Base-by-base conservation (phyloP, 306 rosid genomes). In the Parietaria judaica region DNA sequence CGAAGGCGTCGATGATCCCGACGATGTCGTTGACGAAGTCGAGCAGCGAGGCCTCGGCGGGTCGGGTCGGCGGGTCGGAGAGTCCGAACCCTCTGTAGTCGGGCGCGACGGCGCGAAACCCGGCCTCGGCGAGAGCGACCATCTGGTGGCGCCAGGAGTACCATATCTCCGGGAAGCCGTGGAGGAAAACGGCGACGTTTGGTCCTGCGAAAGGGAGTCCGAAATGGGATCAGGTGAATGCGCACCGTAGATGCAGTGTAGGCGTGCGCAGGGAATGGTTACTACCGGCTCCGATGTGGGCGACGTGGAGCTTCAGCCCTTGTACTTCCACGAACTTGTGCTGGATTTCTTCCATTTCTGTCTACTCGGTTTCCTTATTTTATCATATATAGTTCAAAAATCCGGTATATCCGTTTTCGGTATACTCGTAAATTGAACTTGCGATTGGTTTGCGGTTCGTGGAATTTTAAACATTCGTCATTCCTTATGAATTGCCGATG, bases 111-210 rank as follows among this genome's bases (percentile, higher is more conserved):
- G 94, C 90, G 63, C 91, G 76, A 81, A 81, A 85, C 3, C 96
- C 89, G 0, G 81, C 85, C 12, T 45, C 44, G 35, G 94, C 85
- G 0, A 79, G 54, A 3, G 84, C 90, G 2, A 84, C 54, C 94
- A 90, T 83, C 77, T 90, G 97, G 81, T 87, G 85, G 13, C 91
- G 83, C 97, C 97, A 90, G 0, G 94, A 71, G 87, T 87, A 87
- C 97, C 97, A 90, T 68, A 85, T 90, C 81, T 90, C 96, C 0
- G 89, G 95, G 64, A 90, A 90, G 0, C 96, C 94, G 56, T 87
- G 95, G 5, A 90, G 72, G 58, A 87, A 87, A 15, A 90, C 80
- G 60, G 76, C 89, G 34, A 71, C 88, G 70, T 83, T 83, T 8
- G 65, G 68, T 56, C 89, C 91, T 81, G 53, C 50, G 76, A 64